Evolutionary conservation across 169 alveolate genomes (phyloP), one percentile per base, ranked within the genome.

Genomic region (Theileria parva): DNA sequence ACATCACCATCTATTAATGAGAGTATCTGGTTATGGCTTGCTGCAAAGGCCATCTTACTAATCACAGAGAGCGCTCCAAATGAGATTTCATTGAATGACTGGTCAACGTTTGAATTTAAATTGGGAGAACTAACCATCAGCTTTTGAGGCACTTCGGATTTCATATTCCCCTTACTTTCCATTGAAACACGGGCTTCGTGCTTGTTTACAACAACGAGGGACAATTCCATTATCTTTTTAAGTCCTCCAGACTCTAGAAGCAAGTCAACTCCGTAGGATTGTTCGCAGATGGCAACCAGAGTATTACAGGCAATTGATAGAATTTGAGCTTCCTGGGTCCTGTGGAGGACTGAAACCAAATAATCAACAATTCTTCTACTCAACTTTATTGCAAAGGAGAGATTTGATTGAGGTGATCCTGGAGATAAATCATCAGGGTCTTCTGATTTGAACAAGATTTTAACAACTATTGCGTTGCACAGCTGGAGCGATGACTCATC

Each of bases 61-160:
- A 92, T 88, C 48, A 92, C 94, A 12, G 96, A 92, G 32, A 93
- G 84, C 0, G 96, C 96, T 71, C 88, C 94, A 81, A 93, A 93
- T 66, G 89, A 91, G 64, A 92, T 73, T 32, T 88, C 86, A 37
- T 86, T 88, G 70, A 86, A 85, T 23, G 81, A 67, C 12, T 71
- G 77, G 30, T 73, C 50, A 23, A 77, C 27, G 39, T 23, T 63
- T 44, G 17, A 11, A 44, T 44, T 44, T 39, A 63, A 28, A n/a
- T n/a, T 63, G 4, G 71, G 71, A 1, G 71, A 30, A 27, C 51
- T 27, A 7, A 32, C 39, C 50, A 39, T 27, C 13, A 23, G 50
- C 39, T 39, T 30, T 19, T 63, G 83, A 19, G 72, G 19, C 25
- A 23, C 39, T 53, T 21, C 79, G 19, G 48, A 8, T 37, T 34